These are phyloP conservation scores for Trypanosoma congolense DNA, from an alignment of 208 protist species.

Conservation along the genomic window DNA sequence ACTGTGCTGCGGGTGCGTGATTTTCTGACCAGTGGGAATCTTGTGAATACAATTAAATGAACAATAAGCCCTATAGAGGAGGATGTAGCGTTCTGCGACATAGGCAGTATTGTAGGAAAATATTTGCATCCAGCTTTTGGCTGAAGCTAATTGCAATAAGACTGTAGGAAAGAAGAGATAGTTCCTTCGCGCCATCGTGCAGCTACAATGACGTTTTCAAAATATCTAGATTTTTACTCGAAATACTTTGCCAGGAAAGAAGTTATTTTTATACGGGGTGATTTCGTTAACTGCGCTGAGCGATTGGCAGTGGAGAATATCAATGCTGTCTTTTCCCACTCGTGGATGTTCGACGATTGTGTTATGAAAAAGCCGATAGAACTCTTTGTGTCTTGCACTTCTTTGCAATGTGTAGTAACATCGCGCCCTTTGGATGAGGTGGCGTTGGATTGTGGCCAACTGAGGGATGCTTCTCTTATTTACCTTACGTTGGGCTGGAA, in stretches of 20 bases:
- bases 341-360: constrained; percentile 82
- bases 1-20: constrained; percentile 41
- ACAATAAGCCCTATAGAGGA: constrained; percentile 36
- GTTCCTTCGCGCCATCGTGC: constrained; percentile 62
- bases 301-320: constrained; percentile 48
- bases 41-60: constrained; percentile 22
- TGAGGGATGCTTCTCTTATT: constrained; percentile 41
- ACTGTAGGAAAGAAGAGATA: constrained; percentile 72
- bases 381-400: constrained; percentile 49
- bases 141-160: constrained; percentile 63
- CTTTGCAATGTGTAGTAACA: constrained; percentile 64
- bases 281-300: constrained; percentile 52
- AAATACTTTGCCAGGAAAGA: constrained; percentile 51
- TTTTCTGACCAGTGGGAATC: constrained; percentile 1
- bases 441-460: constrained; percentile 21
- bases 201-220: constrained; percentile 36
- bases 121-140: constrained; percentile 76
- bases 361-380: constrained; percentile 61
- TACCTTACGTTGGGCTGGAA: constrained; percentile 76
- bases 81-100: constrained; percentile 72
- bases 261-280: constrained; percentile 59
- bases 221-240: constrained; percentile 45
- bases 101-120: constrained; percentile 83
- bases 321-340: constrained; percentile 74
- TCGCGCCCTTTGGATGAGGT: constrained; percentile 64